Evolutionary conservation across 2,329 filamentous ascomycete genomes (phyloP).

Genomic region (Fusarium papillatum): DNA sequence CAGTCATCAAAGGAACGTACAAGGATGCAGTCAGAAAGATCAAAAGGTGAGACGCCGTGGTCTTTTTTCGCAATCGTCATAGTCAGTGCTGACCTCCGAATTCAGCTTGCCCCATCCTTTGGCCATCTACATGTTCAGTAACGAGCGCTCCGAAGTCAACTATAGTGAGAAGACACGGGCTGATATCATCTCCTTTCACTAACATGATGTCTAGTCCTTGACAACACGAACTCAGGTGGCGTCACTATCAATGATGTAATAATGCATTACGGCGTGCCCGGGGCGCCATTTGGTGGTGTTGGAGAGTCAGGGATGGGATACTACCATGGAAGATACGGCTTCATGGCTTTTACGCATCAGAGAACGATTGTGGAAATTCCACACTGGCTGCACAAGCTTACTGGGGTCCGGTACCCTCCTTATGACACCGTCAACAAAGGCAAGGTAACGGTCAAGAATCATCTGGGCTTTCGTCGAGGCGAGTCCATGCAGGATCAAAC

Average conservation of each 20-base stretch:
- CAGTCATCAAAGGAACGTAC: slow-evolving; percentile 6
- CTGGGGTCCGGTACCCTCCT: background rate
- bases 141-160: background rate
- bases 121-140: background rate
- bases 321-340: slow-evolving; percentile 58
- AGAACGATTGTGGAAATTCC: slow-evolving; percentile 46
- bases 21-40: slow-evolving; percentile 5
- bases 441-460: background rate
- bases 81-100: background rate
- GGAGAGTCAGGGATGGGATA: slow-evolving; percentile 58
- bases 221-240: slow-evolving; percentile 48
- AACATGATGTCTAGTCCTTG: background rate
- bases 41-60: too few species aligned
- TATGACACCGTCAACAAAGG: background rate
- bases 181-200: background rate
- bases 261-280: slow-evolving; percentile 53
- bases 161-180: background rate
- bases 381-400: slow-evolving; percentile 39
- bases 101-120: background rate
- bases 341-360: slow-evolving; percentile 50
- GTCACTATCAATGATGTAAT: slow-evolving; percentile 60
- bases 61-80: too few species aligned
- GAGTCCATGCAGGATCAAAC: background rate
- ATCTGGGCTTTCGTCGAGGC: background rate
- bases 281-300: slow-evolving; percentile 61